Evolutionary conservation across 176 grass and related monocot genomes (phyloP), one percentile per base, ranked within the genome.

Genomic region (Themeda triandra): DNA sequence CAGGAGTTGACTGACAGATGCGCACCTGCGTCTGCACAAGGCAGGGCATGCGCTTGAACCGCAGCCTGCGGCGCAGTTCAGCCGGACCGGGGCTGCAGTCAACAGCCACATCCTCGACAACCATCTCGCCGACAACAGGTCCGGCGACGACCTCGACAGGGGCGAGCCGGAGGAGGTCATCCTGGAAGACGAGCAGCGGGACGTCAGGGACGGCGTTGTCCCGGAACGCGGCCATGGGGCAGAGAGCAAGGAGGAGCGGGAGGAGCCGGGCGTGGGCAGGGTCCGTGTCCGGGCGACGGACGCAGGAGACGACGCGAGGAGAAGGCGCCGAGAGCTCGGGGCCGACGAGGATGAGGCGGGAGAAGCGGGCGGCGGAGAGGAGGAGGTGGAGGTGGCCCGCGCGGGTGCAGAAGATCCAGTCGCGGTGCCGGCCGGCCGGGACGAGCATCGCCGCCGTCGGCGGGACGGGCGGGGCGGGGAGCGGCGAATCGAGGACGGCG

Each of bases 371-470:
- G 25, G 83, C 65, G 72, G 95, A 87, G 76, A 93, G 79, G 53
- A 93, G 90, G 82, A 95, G 91, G 42, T 95, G 87, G 53, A 98
- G 76, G 54, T 98, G 96, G 6, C 93, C 96, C 60, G 87, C 85
- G 37, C 70, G 82, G 37, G 93, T 98, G 80, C 85, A 98, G 89
- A 98, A 98, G 79, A 98, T 93, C 95, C 95, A 98, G 77, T 98
- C 92, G 18, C 75, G 33, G 78, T 98, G 91, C 62, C 87, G 85
- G 45, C 91, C 91, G 10, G 49, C 67, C 46, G 91, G 92, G 41
- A 98, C 87, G 28, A 93, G 89, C 86, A 98, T 93, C 48, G 80
- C 91, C 5, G 87, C 92, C 17, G 69, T 88, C 21, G 27, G 37
- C 12, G 75, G 63, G 10, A 67, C 18, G 4, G 66, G 32, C 0